A percentile compares a stretch with the other conserved stretches of the same genome.
phyloP scores from a whole-genome alignment of 2,329 filamentous ascomycete genomes.

The Ascocoryne sarcoides region DNA sequence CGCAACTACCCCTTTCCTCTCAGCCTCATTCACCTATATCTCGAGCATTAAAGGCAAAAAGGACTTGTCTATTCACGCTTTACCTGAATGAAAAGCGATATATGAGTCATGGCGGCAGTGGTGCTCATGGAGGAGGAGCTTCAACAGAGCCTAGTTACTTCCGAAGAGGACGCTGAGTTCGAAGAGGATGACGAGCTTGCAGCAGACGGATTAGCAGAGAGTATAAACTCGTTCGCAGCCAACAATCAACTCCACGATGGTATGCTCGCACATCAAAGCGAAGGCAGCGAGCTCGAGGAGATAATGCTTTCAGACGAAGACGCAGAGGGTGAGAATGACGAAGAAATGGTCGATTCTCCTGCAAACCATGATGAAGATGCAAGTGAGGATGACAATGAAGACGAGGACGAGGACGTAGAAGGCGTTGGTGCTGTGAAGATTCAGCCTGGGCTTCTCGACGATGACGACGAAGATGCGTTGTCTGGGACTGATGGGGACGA shows the following conservation, averaged over 20 bases:
- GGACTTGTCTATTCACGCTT: not conserved
- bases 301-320: conserved; percentile 24
- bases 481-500: conserved; percentile 20
- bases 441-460: conserved; percentile 23
- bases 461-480: conserved; percentile 33
- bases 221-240: conserved; percentile 27
- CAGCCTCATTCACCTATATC: no score
- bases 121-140: conserved; percentile 26
- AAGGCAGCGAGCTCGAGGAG: conserved; percentile 26
- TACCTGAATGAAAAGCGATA: conserved; percentile 16
- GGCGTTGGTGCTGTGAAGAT: conserved; percentile 30
- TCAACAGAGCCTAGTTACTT: conserved; percentile 27
- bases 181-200: conserved; percentile 28
- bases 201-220: conserved; percentile 21
- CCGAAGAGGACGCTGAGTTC: conserved; percentile 29
- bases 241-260: conserved; percentile 29
- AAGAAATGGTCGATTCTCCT: conserved; percentile 18
- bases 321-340: conserved; percentile 31
- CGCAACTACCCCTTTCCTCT: no score
- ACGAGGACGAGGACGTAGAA: conserved; percentile 32
- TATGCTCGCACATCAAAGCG: conserved; percentile 19
- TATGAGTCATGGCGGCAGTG: conserved; percentile 24
- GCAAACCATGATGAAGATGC: conserved; percentile 31
- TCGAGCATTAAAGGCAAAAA: no score
- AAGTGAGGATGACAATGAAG: conserved; percentile 34